Conservation (phyloP, 1,284 basidiomycete species). For the Rhodotorula sp. region DNA sequence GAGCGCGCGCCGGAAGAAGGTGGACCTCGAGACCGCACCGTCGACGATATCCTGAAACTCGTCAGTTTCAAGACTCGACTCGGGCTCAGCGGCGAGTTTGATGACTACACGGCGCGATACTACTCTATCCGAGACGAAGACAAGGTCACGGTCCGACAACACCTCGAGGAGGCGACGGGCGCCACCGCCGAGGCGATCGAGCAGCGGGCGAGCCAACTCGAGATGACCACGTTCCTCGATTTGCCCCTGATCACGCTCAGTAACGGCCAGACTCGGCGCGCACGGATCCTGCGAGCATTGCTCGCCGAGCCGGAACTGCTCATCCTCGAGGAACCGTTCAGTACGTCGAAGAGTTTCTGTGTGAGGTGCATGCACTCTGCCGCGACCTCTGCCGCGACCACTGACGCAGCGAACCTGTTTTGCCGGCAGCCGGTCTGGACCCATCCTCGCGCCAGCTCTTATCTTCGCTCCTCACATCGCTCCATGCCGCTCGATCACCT, state of each 20-base stretch:
- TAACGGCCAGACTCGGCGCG: conserved; percentile 87
- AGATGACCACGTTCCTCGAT: conserved; percentile 61
- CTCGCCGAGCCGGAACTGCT: conserved; percentile 68
- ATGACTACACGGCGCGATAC: conserved; percentile 86
- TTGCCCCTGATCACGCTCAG: conserved; percentile 77
- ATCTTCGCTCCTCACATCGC: conserved; percentile 58
- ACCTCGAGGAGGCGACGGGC: conserved; percentile 50
- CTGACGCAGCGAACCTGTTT: no score
- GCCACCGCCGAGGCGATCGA: conserved; percentile 48
- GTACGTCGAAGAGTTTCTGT: conserved; percentile 54
- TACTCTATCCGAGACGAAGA: conserved; percentile 80
- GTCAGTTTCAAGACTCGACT: conserved; percentile 44
- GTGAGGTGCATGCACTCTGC: no score
- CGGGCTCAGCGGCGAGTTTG: conserved; percentile 69
- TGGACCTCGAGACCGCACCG: conserved; percentile 19
- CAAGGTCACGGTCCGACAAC: conserved; percentile 65
- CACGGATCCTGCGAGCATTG: conserved; percentile 76
- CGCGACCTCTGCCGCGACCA: no score
- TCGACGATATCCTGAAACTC: conserved; percentile 40
- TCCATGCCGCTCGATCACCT: conserved; percentile 56
- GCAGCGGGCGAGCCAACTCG: conserved; percentile 41
- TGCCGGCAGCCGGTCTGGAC: conserved; percentile 67
- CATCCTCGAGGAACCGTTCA: conserved; percentile 75
- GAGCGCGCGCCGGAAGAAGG: conserved; percentile 16
- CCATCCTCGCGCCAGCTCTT: conserved; percentile 56